Evolutionary conservation across 257 asterid genomes (phyloP), one percentile per base, ranked within the genome.

Genomic region (Fraxinus excelsior): DNA sequence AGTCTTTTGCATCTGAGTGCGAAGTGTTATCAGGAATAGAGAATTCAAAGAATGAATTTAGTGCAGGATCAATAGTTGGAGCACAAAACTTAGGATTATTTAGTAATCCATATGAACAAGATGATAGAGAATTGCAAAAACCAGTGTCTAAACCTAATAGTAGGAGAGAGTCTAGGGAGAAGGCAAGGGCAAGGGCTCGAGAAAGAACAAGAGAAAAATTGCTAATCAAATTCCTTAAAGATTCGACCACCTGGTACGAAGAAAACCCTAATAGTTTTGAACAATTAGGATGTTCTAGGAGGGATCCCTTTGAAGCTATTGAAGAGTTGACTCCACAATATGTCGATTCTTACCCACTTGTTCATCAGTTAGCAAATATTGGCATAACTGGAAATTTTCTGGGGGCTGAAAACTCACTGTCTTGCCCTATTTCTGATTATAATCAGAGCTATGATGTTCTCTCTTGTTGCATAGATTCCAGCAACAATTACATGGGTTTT

Each of bases 151-250:
- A 72, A 28, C 68, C 78, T 12, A 65, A 42, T 26, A 53, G 21
- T 31, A 31, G 12, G 23, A 85, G 78, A 78, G 90, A 72, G 73
- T 84, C 86, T 37, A 85, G 88, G 77, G 96, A 85, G 23, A 85
- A 71, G 84, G 91, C 94, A 64, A 86, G 92, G 68, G 92, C 78
- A 16, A 82, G 91, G 79, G 90, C 92, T 14, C 86, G 88, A 78
- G 76, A 81, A 7, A 74, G 94, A 31, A 86, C 94, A 7, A 80
- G 80, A 58, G 90, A 85, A 82, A 91, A 85, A 21, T 80, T 86
- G 91, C 75, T 85, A 85, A 74, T 73, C 71, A 87, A 81, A 51
- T 1, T 31, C 46, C 51, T 76, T 28, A 67, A 60, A 14, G 8
- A 26, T 10, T 75, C 71, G 0, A 56, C 16, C 3, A 68, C 58